Evolutionary conservation across 257 asterid genomes (phyloP).

Genomic region (Cynanchum wilfordii): DNA sequence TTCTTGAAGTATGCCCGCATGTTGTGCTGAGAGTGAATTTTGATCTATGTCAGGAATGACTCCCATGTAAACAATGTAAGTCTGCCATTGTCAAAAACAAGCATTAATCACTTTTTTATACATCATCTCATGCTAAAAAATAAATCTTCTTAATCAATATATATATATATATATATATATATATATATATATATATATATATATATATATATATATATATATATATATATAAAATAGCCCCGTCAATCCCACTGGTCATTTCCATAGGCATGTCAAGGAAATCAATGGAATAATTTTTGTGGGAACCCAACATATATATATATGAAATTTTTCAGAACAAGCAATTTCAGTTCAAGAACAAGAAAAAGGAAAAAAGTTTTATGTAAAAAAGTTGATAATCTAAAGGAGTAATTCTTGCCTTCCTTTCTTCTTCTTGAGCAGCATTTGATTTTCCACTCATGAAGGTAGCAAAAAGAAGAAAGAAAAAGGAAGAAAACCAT

Average conservation of each 20-base stretch:
- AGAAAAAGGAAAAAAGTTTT: neutral
- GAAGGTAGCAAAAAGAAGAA: neutral
- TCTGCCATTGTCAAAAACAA: conserved; percentile 11
- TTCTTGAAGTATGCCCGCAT: conserved; percentile 25
- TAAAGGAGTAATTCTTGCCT: neutral
- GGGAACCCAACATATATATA: neutral
- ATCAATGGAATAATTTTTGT: no score
- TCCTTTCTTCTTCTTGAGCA: conserved; percentile 1
- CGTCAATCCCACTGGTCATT: no score
- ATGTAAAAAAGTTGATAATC: neutral
- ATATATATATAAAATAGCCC: no score
- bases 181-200: neutral
- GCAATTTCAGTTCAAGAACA: neutral
- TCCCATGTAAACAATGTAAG: conserved; percentile 33
- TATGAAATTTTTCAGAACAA: no score
- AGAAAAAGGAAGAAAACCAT: neutral
- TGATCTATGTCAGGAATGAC: neutral
- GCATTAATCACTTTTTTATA: no score
- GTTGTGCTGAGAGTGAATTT: conserved; percentile 14
- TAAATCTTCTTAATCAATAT: no score
- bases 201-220: neutral
- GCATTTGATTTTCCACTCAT: neutral
- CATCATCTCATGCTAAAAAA: no score
- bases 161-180: no score
- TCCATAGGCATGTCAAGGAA: no score